Conservation (phyloP, 1,284 basidiomycete genomes). For the Ustilago vetiveriae region DNA sequence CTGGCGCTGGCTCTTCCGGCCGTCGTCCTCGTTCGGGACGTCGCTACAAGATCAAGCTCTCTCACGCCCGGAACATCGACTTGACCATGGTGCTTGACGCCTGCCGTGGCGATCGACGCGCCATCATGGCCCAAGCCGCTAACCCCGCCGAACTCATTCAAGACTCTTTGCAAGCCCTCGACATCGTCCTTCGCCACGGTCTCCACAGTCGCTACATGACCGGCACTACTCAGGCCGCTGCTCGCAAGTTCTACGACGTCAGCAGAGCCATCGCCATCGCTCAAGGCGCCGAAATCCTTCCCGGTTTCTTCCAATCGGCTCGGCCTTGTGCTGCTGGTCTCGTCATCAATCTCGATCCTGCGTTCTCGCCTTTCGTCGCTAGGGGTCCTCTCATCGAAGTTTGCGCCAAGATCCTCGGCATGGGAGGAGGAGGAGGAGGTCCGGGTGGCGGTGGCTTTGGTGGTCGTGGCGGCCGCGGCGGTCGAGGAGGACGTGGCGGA, state of each 20-base stretch:
- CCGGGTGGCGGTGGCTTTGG: slow-evolving; percentile 40
- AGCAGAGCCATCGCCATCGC: slow-evolving; percentile 29
- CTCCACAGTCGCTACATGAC: slow-evolving; percentile 21
- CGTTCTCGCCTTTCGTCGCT: slow-evolving; percentile 49
- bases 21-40: too few relatives aligned
- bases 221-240: slow-evolving; percentile 29
- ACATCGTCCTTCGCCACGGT: slow-evolving; percentile 28
- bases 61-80: slow-evolving; percentile 29
- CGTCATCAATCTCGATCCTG: slow-evolving; percentile 58
- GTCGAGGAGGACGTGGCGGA: slow-evolving; percentile 17
- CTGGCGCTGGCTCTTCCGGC: slow-evolving; percentile 3
- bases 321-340: slow-evolving; percentile 48
- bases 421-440: slow-evolving; percentile 37
- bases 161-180: slow-evolving; percentile 41
- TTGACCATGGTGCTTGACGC: slow-evolving; percentile 22
- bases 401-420: slow-evolving; percentile 32
- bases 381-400: slow-evolving; percentile 45
- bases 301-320: slow-evolving; percentile 55
- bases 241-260: slow-evolving; percentile 52
- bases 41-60: slow-evolving; percentile 42
- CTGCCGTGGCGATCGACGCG: slow-evolving; percentile 34
- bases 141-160: slow-evolving; percentile 30
- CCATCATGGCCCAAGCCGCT: slow-evolving; percentile 34
- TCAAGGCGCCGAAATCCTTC: slow-evolving; percentile 48
- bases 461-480: slow-evolving; percentile 29